Evolutionary conservation across 2,329 filamentous ascomycete species (phyloP).

Genomic region (Chaetomiaceae sp.): DNA sequence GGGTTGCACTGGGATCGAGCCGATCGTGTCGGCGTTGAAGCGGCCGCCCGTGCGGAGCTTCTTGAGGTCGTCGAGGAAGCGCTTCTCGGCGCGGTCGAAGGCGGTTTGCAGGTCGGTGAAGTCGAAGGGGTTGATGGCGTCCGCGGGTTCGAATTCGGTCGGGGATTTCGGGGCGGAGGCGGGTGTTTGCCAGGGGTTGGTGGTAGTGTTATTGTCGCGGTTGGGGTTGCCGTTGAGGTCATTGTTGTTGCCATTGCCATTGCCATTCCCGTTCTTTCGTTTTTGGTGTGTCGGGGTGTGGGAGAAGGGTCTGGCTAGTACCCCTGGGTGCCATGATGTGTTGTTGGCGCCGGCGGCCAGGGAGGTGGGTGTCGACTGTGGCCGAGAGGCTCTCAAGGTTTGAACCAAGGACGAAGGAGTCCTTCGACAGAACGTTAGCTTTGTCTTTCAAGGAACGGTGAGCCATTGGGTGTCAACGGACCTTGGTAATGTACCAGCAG

Average conservation of each 20-base stretch:
- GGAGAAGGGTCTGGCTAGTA: constrained; percentile 17
- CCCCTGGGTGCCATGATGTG: not conserved
- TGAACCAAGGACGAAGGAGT: constrained; percentile 2
- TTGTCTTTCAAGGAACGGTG: not conserved
- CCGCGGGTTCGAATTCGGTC: constrained; percentile 29
- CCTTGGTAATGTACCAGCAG: constrained; percentile 11
- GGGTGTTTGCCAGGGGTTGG: not conserved
- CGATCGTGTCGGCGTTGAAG: constrained; percentile 49
- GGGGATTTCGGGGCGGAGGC: not conserved
- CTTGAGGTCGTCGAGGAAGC: constrained; percentile 39
- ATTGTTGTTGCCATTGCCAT: not conserved
- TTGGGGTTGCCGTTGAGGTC: not conserved
- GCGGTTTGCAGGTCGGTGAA: constrained; percentile 45
- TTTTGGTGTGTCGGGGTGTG: constrained; percentile 9
- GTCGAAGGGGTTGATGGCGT: constrained; percentile 44
- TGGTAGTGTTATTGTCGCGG: not conserved
- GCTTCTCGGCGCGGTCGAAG: constrained; percentile 38
- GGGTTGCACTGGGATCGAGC: constrained; percentile 36
- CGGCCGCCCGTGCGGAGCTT: constrained; percentile 45
- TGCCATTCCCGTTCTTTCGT: not conserved
- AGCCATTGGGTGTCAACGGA: constrained; percentile 14
- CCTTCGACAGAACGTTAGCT: not conserved
- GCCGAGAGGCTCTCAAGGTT: not conserved
- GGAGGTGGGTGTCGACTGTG: not conserved
- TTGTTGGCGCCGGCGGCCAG: not conserved